Percentiles rank a stretch among this genome's conserved stretches.
These are phyloP conservation scores for Gaeumannomyces tritici DNA, from an alignment of 2,329 filamentous ascomycete species.

Conservation along the genomic window DNA sequence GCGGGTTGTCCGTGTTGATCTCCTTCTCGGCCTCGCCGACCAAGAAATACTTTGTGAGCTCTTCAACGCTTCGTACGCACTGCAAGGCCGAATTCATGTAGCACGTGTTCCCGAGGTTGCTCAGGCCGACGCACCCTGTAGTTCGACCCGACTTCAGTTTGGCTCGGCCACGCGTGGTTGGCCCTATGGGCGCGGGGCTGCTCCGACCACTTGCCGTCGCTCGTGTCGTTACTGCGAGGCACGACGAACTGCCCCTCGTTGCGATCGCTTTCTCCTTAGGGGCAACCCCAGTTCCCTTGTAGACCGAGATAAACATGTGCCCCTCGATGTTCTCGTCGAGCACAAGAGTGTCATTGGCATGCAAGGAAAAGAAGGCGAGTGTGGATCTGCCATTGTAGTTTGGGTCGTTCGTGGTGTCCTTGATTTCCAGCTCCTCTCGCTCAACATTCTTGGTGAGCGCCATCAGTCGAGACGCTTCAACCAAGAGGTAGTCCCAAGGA, in stretches of 20 bases:
- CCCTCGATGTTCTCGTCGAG: conserved; percentile 67
- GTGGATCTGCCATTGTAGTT: conserved; percentile 70
- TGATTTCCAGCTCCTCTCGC: conserved; percentile 51
- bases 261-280: conserved; percentile 24
- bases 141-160: conserved; percentile 61
- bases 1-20: conserved; percentile 74
- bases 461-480: conserved; percentile 54
- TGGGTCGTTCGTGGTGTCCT: conserved; percentile 61
- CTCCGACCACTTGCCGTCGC: conserved; percentile 54
- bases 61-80: conserved; percentile 86
- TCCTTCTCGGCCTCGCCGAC: conserved; percentile 65
- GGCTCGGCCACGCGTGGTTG: conserved; percentile 61
- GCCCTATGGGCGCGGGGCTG: conserved; percentile 51
- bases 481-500: conserved; percentile 36
- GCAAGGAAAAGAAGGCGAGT: conserved; percentile 57
- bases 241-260: conserved; percentile 21
- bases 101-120: conserved; percentile 92
- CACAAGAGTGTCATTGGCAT: conserved; percentile 67
- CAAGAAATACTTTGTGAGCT: conserved; percentile 87
- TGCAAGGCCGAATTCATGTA: conserved; percentile 99
- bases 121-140: conserved; percentile 70
- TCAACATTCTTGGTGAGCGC: conserved; percentile 53
- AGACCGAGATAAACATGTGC: conserved; percentile 47
- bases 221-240: conserved; percentile 21
- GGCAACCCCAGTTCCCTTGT: conserved; percentile 17